Base-by-base conservation (phyloP, 2,329 filamentous ascomycete species). In the Neophaeococcomyces aloes region DNA sequence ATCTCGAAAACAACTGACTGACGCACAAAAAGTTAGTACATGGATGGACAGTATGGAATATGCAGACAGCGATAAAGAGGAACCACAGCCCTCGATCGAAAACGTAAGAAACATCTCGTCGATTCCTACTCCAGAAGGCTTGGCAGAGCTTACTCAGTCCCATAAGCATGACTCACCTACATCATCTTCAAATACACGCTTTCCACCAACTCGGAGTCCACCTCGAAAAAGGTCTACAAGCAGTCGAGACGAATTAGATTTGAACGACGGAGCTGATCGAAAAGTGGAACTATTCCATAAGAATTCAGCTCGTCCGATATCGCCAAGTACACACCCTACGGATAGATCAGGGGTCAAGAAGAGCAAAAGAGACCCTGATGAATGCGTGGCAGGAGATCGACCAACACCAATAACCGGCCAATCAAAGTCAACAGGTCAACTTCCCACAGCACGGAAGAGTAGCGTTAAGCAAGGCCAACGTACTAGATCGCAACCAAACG, bases 181-280 rank as follows among this genome's bases (percentile, higher is more conserved):
- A 34, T 5, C 29, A 23, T 18, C 18, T 34, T 8, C 15, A 32
- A 29, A 35, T 15, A n/a, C 11, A 11, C 39, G 31, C 23, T 2
- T 18, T 25, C 19, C 39, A 25, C 17, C 38, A 19, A 41, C 10
- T n/a, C 17, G 14, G 11, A 51, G 45, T 34, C 47, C 51, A 8
- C 45, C 50, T 31, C 45, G 48, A 17, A 53, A 53, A 39, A 47
- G 53, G 39, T 50, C 49, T 31, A 48, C 49, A 8, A 52, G 49
- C 37, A 48, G 52, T 44, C 37, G 50, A 7, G 48, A 53, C 31
- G 40, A 48, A 19, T 23, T 44, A 14, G 48, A 46, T 19, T 27
- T 10, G 23, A 27, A 27, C 23, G 47, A 50, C 17, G 44, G 45
- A 23, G 42, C 32, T 21, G 30, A 21, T 29, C 32, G 29, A 15